Evolutionary conservation across 2,329 filamentous ascomycete genomes (phyloP).

Genomic region (Alternaria brassicae): DNA sequence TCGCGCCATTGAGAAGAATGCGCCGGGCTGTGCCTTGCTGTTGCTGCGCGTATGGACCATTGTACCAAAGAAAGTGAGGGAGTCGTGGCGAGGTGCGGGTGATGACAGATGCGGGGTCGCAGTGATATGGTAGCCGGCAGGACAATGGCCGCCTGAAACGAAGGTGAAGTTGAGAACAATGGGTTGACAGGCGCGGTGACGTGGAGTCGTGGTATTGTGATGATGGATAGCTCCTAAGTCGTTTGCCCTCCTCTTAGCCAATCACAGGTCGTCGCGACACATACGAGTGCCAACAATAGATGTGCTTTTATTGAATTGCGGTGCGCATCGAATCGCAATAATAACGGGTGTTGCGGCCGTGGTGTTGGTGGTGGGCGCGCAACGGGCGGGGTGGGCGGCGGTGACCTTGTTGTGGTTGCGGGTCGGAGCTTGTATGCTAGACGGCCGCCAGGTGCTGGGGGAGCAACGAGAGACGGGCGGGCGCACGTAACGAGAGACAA

Average conservation of each 20-base stretch:
- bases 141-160: slow-evolving; percentile 9
- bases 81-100: slow-evolving; percentile 5
- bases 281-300: slow-evolving; percentile 15
- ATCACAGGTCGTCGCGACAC: slow-evolving; percentile 14
- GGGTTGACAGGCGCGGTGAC: slow-evolving; percentile 27
- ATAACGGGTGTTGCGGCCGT: not conserved
- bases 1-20: slow-evolving; percentile 29
- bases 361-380: slow-evolving; percentile 20
- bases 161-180: slow-evolving; percentile 13
- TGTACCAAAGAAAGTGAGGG: not conserved
- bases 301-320: slow-evolving; percentile 12
- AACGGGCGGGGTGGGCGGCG: slow-evolving; percentile 23
- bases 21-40: slow-evolving; percentile 13
- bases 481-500: slow-evolving; percentile 21
- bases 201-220: slow-evolving; percentile 23
- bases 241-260: slow-evolving; percentile 23
- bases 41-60: slow-evolving; percentile 3
- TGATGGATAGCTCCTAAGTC: slow-evolving; percentile 16
- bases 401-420: slow-evolving; percentile 23
- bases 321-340: slow-evolving; percentile 17
- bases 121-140: not conserved
- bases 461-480: slow-evolving; percentile 21
- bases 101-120: not conserved
- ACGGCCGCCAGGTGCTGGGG: slow-evolving; percentile 21
- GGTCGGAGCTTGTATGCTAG: slow-evolving; percentile 23